Base-by-base conservation (phyloP, 352 stramenopile genomes). In the Pythium myriotylum region DNA sequence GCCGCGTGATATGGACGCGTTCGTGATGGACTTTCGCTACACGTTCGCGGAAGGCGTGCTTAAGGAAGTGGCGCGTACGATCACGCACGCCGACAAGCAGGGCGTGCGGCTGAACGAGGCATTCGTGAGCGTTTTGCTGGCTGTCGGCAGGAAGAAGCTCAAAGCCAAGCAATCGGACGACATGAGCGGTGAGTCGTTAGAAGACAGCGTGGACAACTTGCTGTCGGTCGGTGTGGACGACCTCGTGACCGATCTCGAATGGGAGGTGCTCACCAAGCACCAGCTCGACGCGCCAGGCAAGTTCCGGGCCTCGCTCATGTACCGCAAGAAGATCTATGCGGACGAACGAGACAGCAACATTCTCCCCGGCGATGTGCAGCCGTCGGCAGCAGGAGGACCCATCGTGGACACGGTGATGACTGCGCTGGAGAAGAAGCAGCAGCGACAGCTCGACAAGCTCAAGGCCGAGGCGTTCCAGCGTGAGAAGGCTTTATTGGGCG, bases 11-110 rank as follows among this genome's bases (percentile, higher is more conserved):
- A 89, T 96, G 70, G 84, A 92, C 51, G 74, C 65, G 6, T 98
- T 97, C 58, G 55, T 97, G 17, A 88, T 98, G 51, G 92, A 98
- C 49, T 98, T 95, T 63, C 80, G 88, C n/a, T 91, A 81, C 51
- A 82, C 88, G 3, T 72, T 89, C 8, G 89, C 89, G 1, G 87
- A 95, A 62, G 77, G 85, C 12, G 41, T 97, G 51, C 76, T 97
- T 39, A 97, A 97, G 73, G 58, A 88, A 43, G 51, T 89, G 2
- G 75, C 67, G 12, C 55, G 78, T 3, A 47, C 63, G 22, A 68
- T 71, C n/a, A 23, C 54, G 4, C 51, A 57, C 27, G 52, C 52
- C 17, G 20, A 33, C 5, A 40, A 29, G 6, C 49, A 53, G 14
- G 22, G 54, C 1, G 56, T 82, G 22, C 58, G 48, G 2, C 64